A percentile compares a stretch with the other conserved stretches of the same genome.
phyloP scores from a whole-genome alignment of 1,284 basidiomycete species.

The Irpex lacteus region DNA sequence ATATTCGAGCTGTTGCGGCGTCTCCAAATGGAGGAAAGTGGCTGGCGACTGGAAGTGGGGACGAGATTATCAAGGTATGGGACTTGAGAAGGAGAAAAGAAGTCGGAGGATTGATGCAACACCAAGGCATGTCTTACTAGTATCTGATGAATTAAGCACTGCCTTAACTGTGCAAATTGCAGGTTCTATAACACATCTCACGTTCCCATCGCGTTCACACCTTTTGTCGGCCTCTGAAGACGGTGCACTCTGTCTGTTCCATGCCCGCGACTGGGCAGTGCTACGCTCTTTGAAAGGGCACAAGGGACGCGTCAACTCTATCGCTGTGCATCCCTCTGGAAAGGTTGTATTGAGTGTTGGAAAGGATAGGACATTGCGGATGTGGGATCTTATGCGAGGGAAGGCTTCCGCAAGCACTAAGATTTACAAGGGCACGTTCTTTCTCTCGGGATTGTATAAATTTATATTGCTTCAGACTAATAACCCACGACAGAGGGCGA shows the following conservation, averaged over 20 bases:
- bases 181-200: constrained; percentile 91
- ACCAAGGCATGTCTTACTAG: constrained; percentile 66
- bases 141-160: background rate
- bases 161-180: constrained; percentile 16
- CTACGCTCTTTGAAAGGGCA: constrained; percentile 90
- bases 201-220: constrained; percentile 87
- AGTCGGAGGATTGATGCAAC: constrained; percentile 90
- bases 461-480: too few relatives aligned
- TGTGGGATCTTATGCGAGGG: constrained; percentile 99
- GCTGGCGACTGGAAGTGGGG: constrained; percentile 92
- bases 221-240: constrained; percentile 90
- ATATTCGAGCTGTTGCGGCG: constrained; percentile 85
- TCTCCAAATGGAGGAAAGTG: constrained; percentile 89
- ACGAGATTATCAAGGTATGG: constrained; percentile 98
- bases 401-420: constrained; percentile 87
- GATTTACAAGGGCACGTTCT: constrained; percentile 68
- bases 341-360: constrained; percentile 91
- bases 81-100: constrained; percentile 89
- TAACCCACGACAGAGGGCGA: constrained; percentile 68
- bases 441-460: background rate
- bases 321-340: constrained; percentile 90
- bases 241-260: constrained; percentile 86
- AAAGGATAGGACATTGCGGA: constrained; percentile 84
- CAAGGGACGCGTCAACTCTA: constrained; percentile 86
- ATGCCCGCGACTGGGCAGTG: constrained; percentile 90